phyloP scores from a whole-genome alignment of 2,329 filamentous ascomycete genomes.

The Cordyceps tenuipes region DNA sequence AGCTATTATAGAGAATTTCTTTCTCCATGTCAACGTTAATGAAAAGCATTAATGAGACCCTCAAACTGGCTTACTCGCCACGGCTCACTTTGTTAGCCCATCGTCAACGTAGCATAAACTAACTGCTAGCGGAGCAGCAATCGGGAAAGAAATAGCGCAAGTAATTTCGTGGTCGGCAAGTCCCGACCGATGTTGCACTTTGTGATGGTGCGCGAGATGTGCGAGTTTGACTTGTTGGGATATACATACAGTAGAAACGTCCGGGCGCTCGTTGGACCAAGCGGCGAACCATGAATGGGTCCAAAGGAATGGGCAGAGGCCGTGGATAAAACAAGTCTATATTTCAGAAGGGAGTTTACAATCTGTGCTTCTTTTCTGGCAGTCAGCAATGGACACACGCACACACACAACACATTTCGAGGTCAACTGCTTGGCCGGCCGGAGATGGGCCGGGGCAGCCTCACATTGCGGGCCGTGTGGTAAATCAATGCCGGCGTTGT shows the following conservation, averaged over 20 bases:
- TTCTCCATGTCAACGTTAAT: not conserved
- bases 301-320: too few relatives aligned
- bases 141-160: not conserved
- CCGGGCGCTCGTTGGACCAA: too few relatives aligned
- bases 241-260: too few relatives aligned
- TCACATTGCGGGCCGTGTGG: too few relatives aligned
- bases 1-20: not conserved
- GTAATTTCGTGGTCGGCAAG: not conserved
- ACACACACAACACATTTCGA: too few relatives aligned
- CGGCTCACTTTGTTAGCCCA: not conserved
- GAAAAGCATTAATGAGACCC: not conserved
- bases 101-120: not conserved
- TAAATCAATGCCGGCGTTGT: too few relatives aligned
- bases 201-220: too few relatives aligned
- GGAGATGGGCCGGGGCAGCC: not conserved
- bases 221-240: too few relatives aligned
- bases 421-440: too few relatives aligned
- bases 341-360: not conserved
- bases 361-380: not conserved
- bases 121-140: not conserved
- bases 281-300: too few relatives aligned
- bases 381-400: not conserved
- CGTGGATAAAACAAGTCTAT: too few relatives aligned
- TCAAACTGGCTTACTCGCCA: not conserved
- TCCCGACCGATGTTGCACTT: too few relatives aligned